These are phyloP conservation scores for Ophiostoma ulmi DNA, from an alignment of 2,329 filamentous ascomycete genomes.

Conservation along the genomic window DNA sequence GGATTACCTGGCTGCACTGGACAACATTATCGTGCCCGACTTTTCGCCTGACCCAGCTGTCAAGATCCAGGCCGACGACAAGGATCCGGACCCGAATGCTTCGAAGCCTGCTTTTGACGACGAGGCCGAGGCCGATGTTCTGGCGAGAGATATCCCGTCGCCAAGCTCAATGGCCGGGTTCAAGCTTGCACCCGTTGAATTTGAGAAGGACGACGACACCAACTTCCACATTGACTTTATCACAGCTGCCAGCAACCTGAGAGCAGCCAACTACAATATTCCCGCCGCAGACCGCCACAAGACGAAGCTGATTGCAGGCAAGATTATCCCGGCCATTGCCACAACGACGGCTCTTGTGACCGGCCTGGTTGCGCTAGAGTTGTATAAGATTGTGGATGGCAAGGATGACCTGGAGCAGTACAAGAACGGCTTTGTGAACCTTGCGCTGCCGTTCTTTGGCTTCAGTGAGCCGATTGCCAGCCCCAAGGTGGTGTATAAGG, in stretches of 20 bases:
- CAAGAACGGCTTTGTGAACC: constrained; percentile 98
- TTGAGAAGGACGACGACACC: constrained; percentile 94
- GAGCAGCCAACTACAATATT: constrained; percentile 98
- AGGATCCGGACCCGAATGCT: constrained; percentile 82
- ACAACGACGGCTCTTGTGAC: constrained; percentile 96
- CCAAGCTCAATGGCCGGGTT: constrained; percentile 80
- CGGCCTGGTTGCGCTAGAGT: constrained; percentile 82
- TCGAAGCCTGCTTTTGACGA: constrained; percentile 55
- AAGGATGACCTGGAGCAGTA: constrained; percentile 97
- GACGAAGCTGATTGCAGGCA: constrained; percentile 99
- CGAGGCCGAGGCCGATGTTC: constrained; percentile 65
- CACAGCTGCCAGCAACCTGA: constrained; percentile 90
- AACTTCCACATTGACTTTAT: constrained; percentile 99
- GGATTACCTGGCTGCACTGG: constrained; percentile 73
- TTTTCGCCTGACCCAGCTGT: constrained; percentile 85
- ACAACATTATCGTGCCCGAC: constrained; percentile 92
- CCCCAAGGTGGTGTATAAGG: constrained; percentile 84
- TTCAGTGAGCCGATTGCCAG: constrained; percentile 96
- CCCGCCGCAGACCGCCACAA: constrained; percentile 87
- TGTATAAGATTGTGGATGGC: constrained; percentile 95
- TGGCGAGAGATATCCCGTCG: constrained; percentile 67
- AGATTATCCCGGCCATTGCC: constrained; percentile 98
- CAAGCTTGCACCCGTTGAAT: constrained; percentile 87
- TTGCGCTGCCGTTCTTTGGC: constrained; percentile 94
- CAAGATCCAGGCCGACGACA: constrained; percentile 95